Evolutionary conservation across 495 filamentous ascomycete genomes (phyloP).

Genomic region (Oidiodendron maius): DNA sequence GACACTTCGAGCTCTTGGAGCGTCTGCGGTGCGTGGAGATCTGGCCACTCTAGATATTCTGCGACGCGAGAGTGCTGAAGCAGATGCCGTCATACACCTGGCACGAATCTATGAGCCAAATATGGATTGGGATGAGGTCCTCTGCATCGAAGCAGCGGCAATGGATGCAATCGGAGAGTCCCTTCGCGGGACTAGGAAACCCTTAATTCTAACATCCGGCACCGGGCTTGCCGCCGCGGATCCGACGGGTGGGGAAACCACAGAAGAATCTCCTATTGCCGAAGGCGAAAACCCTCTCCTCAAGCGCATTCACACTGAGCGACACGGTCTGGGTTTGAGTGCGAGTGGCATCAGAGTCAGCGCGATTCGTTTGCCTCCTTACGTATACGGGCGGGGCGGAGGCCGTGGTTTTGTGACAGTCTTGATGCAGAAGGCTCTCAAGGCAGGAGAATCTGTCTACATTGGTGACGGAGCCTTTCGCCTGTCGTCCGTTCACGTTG

Average conservation of each 20-base stretch:
- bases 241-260: constrained; percentile 3
- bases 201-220: neutral
- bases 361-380: constrained; percentile 33
- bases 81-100: constrained; percentile 34
- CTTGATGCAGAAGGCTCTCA: constrained; percentile 4
- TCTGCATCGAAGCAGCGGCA: neutral
- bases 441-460: neutral
- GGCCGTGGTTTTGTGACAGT: constrained; percentile 29
- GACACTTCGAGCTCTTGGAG: constrained; percentile 29
- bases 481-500: constrained; percentile 32
- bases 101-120: constrained; percentile 11
- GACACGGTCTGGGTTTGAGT: constrained; percentile 19
- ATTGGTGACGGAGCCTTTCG: neutral
- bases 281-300: constrained; percentile 14
- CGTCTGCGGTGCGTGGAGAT: constrained; percentile 29
- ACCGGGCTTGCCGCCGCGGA: neutral
- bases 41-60: constrained; percentile 29
- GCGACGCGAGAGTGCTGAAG: constrained; percentile 22
- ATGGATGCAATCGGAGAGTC: neutral
- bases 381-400: constrained; percentile 33
- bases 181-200: neutral
- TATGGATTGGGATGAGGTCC: neutral
- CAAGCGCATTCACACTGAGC: constrained; percentile 22
- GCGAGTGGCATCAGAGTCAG: constrained; percentile 26
- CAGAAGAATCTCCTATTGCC: constrained; percentile 8